These are phyloP conservation scores for Gossypium arboreum DNA, from an alignment of 345 rosid species.

Conservation along the genomic window DNA sequence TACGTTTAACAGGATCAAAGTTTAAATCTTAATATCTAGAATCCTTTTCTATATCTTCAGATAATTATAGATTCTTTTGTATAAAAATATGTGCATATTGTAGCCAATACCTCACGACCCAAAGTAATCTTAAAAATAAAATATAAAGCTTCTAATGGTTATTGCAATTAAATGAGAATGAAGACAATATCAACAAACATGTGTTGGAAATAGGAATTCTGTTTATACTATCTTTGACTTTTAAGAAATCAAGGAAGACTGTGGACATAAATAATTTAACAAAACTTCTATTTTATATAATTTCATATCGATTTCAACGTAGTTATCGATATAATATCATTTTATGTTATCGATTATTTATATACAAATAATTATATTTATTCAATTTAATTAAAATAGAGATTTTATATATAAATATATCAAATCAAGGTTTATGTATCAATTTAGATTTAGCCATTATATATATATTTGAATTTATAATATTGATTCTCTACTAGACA, in stretches of 20 bases:
- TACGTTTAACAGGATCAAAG: too few relatives aligned
- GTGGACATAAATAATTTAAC: neutral
- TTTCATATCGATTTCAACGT: neutral
- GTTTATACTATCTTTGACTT: neutral
- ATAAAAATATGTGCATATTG: too few relatives aligned
- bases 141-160: neutral
- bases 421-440: too few relatives aligned
- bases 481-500: constrained; percentile 4
- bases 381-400: too few relatives aligned
- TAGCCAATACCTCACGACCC: neutral
- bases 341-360: too few relatives aligned
- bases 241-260: neutral
- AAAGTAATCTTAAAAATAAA: neutral
- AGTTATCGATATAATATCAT: too few relatives aligned
- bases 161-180: neutral
- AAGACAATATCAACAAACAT: neutral
- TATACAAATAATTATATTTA: too few relatives aligned
- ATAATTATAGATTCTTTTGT: too few relatives aligned
- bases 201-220: neutral
- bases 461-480: neutral
- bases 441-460: too few relatives aligned
- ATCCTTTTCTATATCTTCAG: too few relatives aligned
- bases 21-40: too few relatives aligned
- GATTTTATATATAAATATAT: too few relatives aligned
- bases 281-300: neutral